A percentile compares a stretch with the other conserved stretches of the same genome.
Conservation (phyloP, 192 early-diverging fungal species). For the Mortierella antarctica region DNA sequence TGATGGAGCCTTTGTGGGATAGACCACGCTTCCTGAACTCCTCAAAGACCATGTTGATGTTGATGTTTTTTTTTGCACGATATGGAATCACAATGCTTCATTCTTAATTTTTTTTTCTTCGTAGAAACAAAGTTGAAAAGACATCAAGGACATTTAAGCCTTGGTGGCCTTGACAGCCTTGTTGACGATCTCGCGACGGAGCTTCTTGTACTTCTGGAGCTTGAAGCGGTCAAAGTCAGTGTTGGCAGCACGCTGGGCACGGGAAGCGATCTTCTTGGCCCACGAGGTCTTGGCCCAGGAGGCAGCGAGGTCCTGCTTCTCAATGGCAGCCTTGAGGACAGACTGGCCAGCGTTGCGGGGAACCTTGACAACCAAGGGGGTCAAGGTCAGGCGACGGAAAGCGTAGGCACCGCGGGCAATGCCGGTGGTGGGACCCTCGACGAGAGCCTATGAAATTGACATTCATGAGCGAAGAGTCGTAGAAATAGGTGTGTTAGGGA, state of each 20-base stretch:
- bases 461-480: neutral
- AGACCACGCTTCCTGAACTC: no score
- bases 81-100: constrained; percentile 26
- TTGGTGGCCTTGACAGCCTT: constrained; percentile 46
- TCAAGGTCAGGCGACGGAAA: constrained; percentile 93
- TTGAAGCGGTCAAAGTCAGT: constrained; percentile 99
- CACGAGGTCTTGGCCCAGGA: constrained; percentile 91
- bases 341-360: constrained; percentile 84
- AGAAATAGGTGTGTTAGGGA: neutral
- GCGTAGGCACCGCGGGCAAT: constrained; percentile 88
- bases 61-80: neutral
- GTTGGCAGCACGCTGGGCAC: constrained; percentile 79
- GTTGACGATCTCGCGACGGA: constrained; percentile 60
- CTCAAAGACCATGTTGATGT: neutral
- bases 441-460: constrained; percentile 71
- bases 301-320: constrained; percentile 84
- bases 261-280: constrained; percentile 95
- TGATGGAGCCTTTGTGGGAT: no score
- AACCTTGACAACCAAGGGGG: constrained; percentile 82
- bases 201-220: constrained; percentile 92
- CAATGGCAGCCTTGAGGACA: constrained; percentile 82
- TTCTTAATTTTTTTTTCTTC: constrained; percentile 7
- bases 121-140: constrained; percentile 2
- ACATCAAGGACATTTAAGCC: constrained; percentile 34
- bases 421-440: constrained; percentile 97